A percentile compares a stretch with the other conserved stretches of the same genome.
These are phyloP conservation scores for Boletus pseudo-olivaceus DNA, from an alignment of 768 basidiomycete genomes.

Conservation along the genomic window DNA sequence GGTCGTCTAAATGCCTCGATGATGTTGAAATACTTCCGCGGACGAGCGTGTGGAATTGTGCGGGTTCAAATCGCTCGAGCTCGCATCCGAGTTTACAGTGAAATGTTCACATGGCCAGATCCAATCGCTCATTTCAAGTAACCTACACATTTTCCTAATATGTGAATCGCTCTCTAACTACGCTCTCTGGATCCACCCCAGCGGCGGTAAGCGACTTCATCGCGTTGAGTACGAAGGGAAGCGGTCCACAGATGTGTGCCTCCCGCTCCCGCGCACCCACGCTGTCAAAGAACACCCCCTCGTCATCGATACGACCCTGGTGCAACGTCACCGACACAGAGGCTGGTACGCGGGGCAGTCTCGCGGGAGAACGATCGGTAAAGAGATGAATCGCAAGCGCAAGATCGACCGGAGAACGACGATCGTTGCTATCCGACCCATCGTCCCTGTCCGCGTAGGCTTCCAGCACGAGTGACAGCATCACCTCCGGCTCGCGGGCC, in stretches of 20 bases:
- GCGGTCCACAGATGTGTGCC: constrained; percentile 22
- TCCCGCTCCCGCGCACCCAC: constrained; percentile 17
- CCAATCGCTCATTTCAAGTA: no score
- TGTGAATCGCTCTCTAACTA: constrained; percentile 24
- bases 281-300: constrained; percentile 16
- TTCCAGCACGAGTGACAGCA: constrained; percentile 40
- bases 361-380: neutral
- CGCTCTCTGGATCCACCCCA: constrained; percentile 22
- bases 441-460: constrained; percentile 18
- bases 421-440: neutral
- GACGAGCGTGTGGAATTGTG: no score
- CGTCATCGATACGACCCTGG: constrained; percentile 17
- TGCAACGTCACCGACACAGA: constrained; percentile 14
- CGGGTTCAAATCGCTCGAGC: neutral
- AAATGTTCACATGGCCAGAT: neutral
- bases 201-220: constrained; percentile 22
- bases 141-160: constrained; percentile 15
- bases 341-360: constrained; percentile 3
- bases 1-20: neutral
- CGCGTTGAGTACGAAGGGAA: constrained; percentile 23
- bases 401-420: constrained; percentile 6
- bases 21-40: neutral
- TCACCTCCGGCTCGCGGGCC: constrained; percentile 51
- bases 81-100: neutral
- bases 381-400: constrained; percentile 19